These are phyloP conservation scores for Aegilops longissima DNA, from an alignment of 176 grass and related monocot genomes.

Conservation along the genomic window DNA sequence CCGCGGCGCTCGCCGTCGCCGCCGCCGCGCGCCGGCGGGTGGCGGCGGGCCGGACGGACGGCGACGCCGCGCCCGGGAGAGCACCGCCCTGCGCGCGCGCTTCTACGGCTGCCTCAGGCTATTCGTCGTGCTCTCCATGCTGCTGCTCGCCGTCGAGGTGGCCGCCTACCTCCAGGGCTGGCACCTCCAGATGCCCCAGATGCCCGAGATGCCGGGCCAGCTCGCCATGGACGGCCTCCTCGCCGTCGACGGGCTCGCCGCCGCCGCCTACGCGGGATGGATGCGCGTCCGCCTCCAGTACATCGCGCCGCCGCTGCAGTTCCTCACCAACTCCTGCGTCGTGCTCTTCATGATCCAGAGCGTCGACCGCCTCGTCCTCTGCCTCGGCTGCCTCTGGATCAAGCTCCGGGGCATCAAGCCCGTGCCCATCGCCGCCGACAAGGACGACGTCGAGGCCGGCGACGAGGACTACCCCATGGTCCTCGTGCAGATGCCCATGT, in stretches of 20 bases:
- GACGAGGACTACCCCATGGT: slow-evolving; percentile 68
- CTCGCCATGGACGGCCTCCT: slow-evolving; percentile 42
- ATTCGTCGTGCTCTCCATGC: slow-evolving; percentile 54
- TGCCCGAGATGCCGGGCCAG: slow-evolving; percentile 39
- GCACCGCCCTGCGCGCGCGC: slow-evolving; percentile 42
- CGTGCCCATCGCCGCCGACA: slow-evolving; percentile 20
- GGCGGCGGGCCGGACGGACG: slow-evolving; percentile 50
- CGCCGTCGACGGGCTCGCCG: slow-evolving; percentile 49
- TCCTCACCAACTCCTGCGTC: slow-evolving; percentile 74
- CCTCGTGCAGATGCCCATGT: slow-evolving; percentile 94
- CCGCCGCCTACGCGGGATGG: slow-evolving; percentile 56
- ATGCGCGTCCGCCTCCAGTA: slow-evolving; percentile 59
- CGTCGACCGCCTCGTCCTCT: slow-evolving; percentile 72
- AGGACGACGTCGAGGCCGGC: slow-evolving; percentile 55
- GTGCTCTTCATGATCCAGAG: slow-evolving; percentile 82
- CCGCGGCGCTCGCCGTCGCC: slow-evolving; percentile 49
- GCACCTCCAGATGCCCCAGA: slow-evolving; percentile 47
- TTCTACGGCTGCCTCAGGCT: slow-evolving; percentile 59
- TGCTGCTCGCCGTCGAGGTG: slow-evolving; percentile 69
- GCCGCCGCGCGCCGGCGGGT: slow-evolving; percentile 54
- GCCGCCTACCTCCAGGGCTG: slow-evolving; percentile 65
- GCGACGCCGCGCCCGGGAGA: slow-evolving; percentile 59
- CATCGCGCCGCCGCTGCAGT: slow-evolving; percentile 71
- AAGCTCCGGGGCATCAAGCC: slow-evolving; percentile 73
- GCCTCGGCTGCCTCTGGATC: slow-evolving; percentile 86